A percentile compares a stretch with the other conserved stretches of the same genome.
Conservation (phyloP, 345 rosid genomes). For the Salix exigua region DNA sequence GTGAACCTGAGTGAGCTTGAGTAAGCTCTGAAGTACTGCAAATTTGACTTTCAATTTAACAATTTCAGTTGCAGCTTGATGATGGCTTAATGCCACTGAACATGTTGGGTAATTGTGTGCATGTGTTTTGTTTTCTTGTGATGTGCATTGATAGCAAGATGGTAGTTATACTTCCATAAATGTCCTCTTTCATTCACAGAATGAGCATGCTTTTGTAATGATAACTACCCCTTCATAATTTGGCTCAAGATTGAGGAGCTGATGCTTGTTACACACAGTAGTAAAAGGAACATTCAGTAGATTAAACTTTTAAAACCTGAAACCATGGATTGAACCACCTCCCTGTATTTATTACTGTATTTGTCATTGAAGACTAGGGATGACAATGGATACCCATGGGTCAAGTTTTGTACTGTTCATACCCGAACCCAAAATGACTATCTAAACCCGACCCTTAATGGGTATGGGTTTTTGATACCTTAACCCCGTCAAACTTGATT, state of each 20-base stretch:
- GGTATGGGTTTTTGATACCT: too few relatives aligned
- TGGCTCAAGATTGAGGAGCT: not conserved
- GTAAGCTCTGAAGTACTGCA: not conserved
- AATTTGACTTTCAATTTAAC: not conserved
- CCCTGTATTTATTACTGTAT: not conserved
- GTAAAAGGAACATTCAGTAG: not conserved
- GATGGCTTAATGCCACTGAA: not conserved
- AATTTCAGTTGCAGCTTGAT: not conserved
- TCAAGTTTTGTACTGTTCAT: too few relatives aligned
- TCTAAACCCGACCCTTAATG: too few relatives aligned
- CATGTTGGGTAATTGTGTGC: not conserved
- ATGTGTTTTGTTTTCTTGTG: conserved; percentile 4
- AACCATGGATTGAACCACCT: not conserved
- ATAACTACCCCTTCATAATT: too few relatives aligned
- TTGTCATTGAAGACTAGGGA: too few relatives aligned
- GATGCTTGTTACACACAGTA: not conserved
- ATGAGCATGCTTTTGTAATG: not conserved
- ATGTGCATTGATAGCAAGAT: not conserved
- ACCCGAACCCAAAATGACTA: too few relatives aligned
- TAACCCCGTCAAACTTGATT: too few relatives aligned
- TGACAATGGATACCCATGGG: too few relatives aligned
- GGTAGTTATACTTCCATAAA: not conserved
- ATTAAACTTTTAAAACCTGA: not conserved
- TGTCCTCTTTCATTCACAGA: not conserved
- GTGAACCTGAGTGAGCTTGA: not conserved